phyloP scores from a whole-genome alignment of 2,329 filamentous ascomycete genomes.

The Xylariaceae sp. region DNA sequence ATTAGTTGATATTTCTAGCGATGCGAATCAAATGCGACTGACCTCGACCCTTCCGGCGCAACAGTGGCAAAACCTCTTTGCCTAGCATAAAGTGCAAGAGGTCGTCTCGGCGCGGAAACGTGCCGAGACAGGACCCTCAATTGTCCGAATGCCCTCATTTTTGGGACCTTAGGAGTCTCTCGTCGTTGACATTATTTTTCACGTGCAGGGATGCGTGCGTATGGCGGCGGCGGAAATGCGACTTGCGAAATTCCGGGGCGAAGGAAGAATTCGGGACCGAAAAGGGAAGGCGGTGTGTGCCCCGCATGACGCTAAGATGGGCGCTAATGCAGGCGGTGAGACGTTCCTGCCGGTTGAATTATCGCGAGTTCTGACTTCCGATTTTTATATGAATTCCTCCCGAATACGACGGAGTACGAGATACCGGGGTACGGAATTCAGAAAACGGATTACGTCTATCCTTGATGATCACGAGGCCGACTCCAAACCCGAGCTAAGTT shows the following conservation, averaged over 20 bases:
- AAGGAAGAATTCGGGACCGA: neutral
- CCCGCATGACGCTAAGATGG: neutral
- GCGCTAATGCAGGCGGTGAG: conserved; percentile 1
- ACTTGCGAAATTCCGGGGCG: neutral
- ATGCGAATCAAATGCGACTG: conserved; percentile 5
- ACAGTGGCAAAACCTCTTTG: conserved; percentile 31
- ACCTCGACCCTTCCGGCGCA: conserved; percentile 31
- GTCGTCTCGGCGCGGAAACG: conserved; percentile 16
- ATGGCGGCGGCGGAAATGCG: neutral
- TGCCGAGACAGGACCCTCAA: conserved; percentile 28
- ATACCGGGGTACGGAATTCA: too few species aligned
- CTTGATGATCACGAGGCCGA: too few species aligned
- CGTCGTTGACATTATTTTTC: neutral
- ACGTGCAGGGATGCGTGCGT: neutral
- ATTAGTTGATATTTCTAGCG: neutral
- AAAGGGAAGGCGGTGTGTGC: conserved; percentile 8
- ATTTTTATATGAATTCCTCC: too few species aligned
- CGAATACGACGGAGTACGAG: too few species aligned
- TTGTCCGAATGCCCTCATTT: conserved; percentile 33
- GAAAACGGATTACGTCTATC: too few species aligned
- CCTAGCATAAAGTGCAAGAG: conserved; percentile 10
- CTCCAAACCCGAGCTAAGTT: too few species aligned
- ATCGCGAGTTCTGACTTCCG: neutral
- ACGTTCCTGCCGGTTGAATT: conserved; percentile 6
- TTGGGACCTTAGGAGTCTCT: neutral